Base-by-base conservation (phyloP, 2,329 filamentous ascomycete species). In the Cercospora berteroae region DNA sequence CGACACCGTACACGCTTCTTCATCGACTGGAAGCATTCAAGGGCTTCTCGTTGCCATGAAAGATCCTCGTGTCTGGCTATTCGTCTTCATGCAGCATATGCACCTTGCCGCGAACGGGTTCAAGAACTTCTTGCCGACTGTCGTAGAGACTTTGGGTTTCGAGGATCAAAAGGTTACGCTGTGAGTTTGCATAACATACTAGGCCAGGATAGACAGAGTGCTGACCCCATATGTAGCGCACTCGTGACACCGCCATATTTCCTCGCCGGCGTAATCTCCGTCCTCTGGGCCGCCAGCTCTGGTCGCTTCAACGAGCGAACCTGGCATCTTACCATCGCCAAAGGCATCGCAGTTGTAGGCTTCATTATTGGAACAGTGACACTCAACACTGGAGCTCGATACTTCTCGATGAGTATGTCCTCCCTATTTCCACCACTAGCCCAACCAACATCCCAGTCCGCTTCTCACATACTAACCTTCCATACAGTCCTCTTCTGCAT, bases 291-390 rank as follows among this genome's bases (percentile, higher is more conserved):
- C 18, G 69, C 70, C 65, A 65, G 70, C n/a, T 69, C 78, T 12
- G 77, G 78, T 48, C 66, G 73, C 18, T 72, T 67, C 8, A 71
- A 71, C 25, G 76, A 67, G 75, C 55, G 71, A 72, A 29, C 74
- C 65, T 68, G 67, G 72, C 33, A 55, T 42, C 56, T 50, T 16
- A 68, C 52, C 33, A 31, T 60, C 8, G 42, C 48, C 36, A 65
- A 68, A 65, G 13, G 61, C 42, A n/a, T 68, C 25, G 85, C 85
- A n/a, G 74, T 86, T 1, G 71, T 84, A 10, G 86, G 86, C 27
- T 71, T 69, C 57, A 55, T 68, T 33, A 64, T 70, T 16, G 56
- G 52, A 16, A 20, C 56, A 5, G 60, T 33, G 2, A 69, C 64
- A 13, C 64, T 60, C 23, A 61, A 66, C 44, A 60, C 44, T 5